These are phyloP conservation scores for Oldenlandia corymbosa DNA, from an alignment of 257 asterid species.

Conservation along the genomic window DNA sequence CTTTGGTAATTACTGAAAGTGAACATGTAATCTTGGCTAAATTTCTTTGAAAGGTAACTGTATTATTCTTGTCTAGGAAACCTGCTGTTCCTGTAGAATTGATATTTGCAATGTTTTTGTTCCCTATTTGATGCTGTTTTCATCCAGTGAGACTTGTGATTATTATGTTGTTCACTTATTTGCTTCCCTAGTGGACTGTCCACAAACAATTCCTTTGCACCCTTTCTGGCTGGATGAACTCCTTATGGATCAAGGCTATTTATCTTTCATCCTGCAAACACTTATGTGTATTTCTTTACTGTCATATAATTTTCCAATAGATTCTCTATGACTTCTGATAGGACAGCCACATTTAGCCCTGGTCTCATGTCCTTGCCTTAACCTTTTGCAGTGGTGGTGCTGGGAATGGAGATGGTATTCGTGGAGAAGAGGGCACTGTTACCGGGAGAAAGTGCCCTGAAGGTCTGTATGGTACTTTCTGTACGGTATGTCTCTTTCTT, in stretches of 20 bases:
- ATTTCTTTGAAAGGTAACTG: no score
- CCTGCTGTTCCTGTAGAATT: neutral
- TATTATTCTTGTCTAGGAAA: neutral
- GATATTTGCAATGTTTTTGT: neutral
- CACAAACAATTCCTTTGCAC: neutral
- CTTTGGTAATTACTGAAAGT: neutral
- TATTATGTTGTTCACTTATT: neutral
- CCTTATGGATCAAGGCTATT: neutral
- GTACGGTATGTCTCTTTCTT: slow-evolving; percentile 56
- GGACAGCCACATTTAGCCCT: neutral
- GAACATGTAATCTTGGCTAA: neutral
- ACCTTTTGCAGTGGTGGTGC: slow-evolving; percentile 68
- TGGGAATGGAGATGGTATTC: slow-evolving; percentile 70
- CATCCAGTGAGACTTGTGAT: neutral
- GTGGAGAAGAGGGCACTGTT: slow-evolving; percentile 78
- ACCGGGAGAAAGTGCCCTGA: slow-evolving; percentile 90
- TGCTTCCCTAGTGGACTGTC: neutral
- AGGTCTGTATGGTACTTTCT: slow-evolving; percentile 90
- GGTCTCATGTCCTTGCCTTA: slow-evolving; percentile 13
- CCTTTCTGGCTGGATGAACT: neutral
- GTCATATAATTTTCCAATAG: no score
- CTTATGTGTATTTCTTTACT: neutral
- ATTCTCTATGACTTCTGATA: neutral
- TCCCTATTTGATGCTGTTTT: neutral
- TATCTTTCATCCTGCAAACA: neutral